Conservation (phyloP, 257 asterid species). For the Fraxinus americana region DNA sequence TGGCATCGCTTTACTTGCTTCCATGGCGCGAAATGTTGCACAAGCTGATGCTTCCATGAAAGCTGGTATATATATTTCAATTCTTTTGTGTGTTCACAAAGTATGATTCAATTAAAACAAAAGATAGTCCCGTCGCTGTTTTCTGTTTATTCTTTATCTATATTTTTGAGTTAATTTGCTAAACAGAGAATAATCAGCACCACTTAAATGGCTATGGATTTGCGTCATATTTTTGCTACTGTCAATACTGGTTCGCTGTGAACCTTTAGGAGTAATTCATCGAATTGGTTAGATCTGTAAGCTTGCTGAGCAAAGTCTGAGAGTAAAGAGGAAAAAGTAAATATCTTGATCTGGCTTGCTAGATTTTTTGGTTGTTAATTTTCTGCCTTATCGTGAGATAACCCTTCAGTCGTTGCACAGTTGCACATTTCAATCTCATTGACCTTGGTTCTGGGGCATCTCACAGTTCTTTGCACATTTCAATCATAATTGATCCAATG, state of each 20-base stretch:
- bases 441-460: neutral
- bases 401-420: neutral
- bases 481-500: too few relatives aligned
- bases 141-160: neutral
- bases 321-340: neutral
- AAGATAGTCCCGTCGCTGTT: neutral
- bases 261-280: neutral
- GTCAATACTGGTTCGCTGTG: neutral
- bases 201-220: neutral
- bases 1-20: conserved; percentile 76
- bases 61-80: conserved; percentile 53
- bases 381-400: neutral
- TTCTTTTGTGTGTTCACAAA: conserved; percentile 3
- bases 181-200: neutral
- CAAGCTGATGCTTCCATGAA: conserved; percentile 96
- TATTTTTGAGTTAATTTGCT: neutral
- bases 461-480: too few relatives aligned
- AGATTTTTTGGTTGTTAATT: neutral
- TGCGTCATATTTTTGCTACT: neutral
- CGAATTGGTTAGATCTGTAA: neutral
- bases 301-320: neutral
- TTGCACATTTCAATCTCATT: neutral
- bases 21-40: conserved; percentile 89
- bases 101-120: conserved; percentile 4
- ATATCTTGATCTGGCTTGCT: neutral